Evolutionary conservation across 257 asterid genomes (phyloP).

Genomic region (Solanum rostratum): DNA sequence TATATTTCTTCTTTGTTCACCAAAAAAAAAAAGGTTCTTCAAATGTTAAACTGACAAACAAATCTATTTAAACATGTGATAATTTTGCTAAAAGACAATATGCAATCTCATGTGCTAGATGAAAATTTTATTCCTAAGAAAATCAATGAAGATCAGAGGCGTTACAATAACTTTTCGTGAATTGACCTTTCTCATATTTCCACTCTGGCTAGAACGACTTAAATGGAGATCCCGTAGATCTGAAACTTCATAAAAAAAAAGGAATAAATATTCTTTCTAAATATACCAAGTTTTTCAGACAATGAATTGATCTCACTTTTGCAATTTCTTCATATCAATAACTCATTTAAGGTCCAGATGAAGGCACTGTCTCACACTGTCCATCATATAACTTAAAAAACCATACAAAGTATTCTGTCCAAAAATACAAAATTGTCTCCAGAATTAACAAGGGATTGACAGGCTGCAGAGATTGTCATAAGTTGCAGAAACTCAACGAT

Average conservation of each 20-base stretch:
- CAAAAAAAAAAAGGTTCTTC: too few relatives aligned
- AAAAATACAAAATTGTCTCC: not conserved
- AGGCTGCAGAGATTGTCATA: not conserved
- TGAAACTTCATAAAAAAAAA: not conserved
- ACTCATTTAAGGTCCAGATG: not conserved
- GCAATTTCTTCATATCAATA: not conserved
- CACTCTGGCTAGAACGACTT: not conserved
- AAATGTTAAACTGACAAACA: not conserved
- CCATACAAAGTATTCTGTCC: not conserved
- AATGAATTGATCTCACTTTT: not conserved
- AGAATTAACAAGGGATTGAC: not conserved
- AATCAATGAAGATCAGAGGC: not conserved
- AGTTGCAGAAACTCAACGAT: not conserved
- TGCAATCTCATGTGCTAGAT: not conserved
- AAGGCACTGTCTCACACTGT: not conserved
- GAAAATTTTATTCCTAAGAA: not conserved
- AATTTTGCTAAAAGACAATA: not conserved
- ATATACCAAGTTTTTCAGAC: not conserved
- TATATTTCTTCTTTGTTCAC: too few relatives aligned
- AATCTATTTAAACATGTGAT: not conserved
- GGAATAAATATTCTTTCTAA: not conserved
- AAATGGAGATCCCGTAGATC: not conserved
- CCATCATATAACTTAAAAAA: not conserved
- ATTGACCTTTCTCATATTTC: not conserved
- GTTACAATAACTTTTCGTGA: not conserved